These are phyloP conservation scores for Chrysochromulina parva DNA, from an alignment of 78 protist species.

Conservation along the genomic window DNA sequence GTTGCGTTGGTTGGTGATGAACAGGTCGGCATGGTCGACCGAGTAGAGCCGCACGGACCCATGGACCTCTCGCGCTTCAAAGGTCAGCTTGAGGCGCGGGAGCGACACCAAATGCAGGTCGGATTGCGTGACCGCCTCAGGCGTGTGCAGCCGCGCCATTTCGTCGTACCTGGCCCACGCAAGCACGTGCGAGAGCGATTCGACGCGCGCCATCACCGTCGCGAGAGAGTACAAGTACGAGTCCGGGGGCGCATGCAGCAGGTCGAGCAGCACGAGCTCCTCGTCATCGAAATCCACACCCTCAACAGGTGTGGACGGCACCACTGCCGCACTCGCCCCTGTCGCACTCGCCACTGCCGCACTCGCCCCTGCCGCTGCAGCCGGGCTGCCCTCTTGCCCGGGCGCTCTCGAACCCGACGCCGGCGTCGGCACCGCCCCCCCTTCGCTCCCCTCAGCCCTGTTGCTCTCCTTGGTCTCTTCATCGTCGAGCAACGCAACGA, in stretches of 20 bases:
- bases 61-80: constrained; percentile 3
- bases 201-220: background rate
- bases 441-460: background rate
- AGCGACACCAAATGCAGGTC: constrained; percentile 39
- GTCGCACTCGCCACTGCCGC: background rate
- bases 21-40: constrained; percentile 52
- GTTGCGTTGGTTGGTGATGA: constrained; percentile 19
- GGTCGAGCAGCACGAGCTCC: constrained; percentile 30
- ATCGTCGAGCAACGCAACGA: background rate
- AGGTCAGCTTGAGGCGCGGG: constrained; percentile 64
- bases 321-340: background rate
- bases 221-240: constrained; percentile 4
- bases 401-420: background rate
- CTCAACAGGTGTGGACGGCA: background rate
- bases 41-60: constrained; percentile 13
- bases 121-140: background rate
- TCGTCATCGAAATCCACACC: background rate
- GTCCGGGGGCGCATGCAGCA: constrained; percentile 34
- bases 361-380: background rate
- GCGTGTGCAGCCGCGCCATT: background rate
- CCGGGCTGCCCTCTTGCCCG: background rate
- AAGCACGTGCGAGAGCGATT: constrained; percentile 33
- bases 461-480: too few relatives aligned
- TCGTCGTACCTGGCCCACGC: constrained; percentile 47
- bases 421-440: background rate